A percentile compares a stretch with the other conserved stretches of the same genome.
Evolutionary conservation across 139 green algal genomes (phyloP).

Genomic region (Tetraselmis chui): DNA sequence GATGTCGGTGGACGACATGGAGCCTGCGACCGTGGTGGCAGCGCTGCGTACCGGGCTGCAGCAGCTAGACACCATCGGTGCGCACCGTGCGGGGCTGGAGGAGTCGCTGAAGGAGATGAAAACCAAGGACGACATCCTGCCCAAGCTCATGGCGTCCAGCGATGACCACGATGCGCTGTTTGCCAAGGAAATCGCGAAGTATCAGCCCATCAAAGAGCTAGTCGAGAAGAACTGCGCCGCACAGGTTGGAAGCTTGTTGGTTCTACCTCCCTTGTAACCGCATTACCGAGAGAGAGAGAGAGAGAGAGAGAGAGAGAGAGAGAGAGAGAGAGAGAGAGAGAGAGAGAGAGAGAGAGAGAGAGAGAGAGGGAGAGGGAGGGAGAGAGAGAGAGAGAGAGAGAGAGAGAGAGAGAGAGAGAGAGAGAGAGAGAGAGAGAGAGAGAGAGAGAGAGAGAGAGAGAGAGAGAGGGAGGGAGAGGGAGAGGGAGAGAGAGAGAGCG

Average conservation of each 20-base stretch:
- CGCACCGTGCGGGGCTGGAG: constrained; percentile 70
- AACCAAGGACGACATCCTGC: constrained; percentile 83
- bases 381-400: constrained; percentile 20
- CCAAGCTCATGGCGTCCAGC: constrained; percentile 65
- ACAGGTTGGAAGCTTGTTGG: constrained; percentile 52
- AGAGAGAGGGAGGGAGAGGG: too few relatives aligned
- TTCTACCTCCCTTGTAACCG: too few relatives aligned
- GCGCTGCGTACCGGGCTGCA: constrained; percentile 56
- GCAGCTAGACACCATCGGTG: constrained; percentile 31
- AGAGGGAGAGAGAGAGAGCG: too few relatives aligned
- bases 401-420: too few relatives aligned
- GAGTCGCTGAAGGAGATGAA: constrained; percentile 79
- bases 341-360: background rate
- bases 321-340: constrained; percentile 26
- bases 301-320: constrained; percentile 31
- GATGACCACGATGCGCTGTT: constrained; percentile 56
- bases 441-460: too few relatives aligned
- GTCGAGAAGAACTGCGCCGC: constrained; percentile 55
- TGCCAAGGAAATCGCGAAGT: constrained; percentile 76
- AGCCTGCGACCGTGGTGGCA: constrained; percentile 60
- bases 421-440: too few relatives aligned
- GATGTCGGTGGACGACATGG: constrained; percentile 45
- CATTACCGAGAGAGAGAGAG: constrained; percentile 30
- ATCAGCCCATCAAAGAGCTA: constrained; percentile 53
- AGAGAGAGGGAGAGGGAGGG: background rate